Base-by-base conservation (phyloP, 2,329 filamentous ascomycete species). In the Westerdykella sp. region DNA sequence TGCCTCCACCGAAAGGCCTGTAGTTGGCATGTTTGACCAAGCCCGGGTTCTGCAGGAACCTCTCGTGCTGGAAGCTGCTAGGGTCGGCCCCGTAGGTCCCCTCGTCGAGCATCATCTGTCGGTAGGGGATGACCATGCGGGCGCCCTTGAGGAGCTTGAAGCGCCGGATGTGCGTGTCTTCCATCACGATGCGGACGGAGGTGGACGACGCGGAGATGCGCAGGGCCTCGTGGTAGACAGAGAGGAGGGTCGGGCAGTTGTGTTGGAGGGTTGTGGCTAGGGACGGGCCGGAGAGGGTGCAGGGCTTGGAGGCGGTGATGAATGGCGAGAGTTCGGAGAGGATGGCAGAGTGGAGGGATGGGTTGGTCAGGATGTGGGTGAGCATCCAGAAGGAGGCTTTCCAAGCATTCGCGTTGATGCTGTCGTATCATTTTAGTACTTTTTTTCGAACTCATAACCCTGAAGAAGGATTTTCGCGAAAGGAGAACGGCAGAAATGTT, bases 1-100 rank as follows among this genome's bases (percentile, higher is more conserved):
- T 44, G 0, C 60, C 60, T 3, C 60, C 55, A 5, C 62, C 60
- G 43, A 65, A 65, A 0, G 25, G 25, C 25, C 25, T 9, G 11
- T 28, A 28, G 11, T 28, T 28, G 9, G 25, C 9, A 28, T 28
- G 25, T 16, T 39, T 42, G 11, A 30, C 23, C 30, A 45, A 39
- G 2, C 11, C 30, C 13, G 32, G 32, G 16, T 45, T 42, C n/a
- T 36, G 6, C 10, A 42, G 34, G 22, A 45, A 45, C 6, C 43
- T 16, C 22, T 34, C 40, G 6, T 13, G 25, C 14, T 39, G n/a
- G 31, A 45, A 45, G 6, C 5, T 15, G 7, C 32, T 16, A 6
- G 43, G 12, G 14, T 45, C 40, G 10, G 14, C 10, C 12, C 43
- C 39, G 25, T 38, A 41, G 15, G 34, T 18, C 28, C 32, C 18